Evolutionary conservation across 441 rosid genomes (phyloP), one percentile per base, ranked within the genome.

Genomic region (Daphne laureola): DNA sequence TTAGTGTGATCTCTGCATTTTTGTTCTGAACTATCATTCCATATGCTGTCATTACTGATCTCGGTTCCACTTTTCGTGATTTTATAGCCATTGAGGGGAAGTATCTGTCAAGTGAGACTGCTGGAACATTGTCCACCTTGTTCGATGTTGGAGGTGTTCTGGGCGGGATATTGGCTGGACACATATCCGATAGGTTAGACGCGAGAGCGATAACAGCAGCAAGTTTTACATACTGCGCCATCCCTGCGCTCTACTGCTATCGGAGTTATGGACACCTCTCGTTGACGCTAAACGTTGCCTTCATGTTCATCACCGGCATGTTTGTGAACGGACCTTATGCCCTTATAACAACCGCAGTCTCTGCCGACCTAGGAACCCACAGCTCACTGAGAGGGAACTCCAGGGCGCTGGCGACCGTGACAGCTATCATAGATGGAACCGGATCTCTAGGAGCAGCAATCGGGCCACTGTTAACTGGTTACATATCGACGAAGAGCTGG

Each of bases 381-480:
- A 81, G 89, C 54, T 89, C 97, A 8, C 56, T 93, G 56, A 78
- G 75, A 56, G 98, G 95, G 45, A 89, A 83, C 79, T 84, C 95
- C 0, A 71, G 91, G 60, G 98, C 98, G 14, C 52, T 93, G 58
- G 98, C 98, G 0, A 93, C 98, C 0, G 97, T 93, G 14, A 87
- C 97, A 3, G 98, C 98, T 14, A 93, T 93, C 17, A 93, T 93
- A 42, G 97, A 93, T 26, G 97, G 98, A 51, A 93, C 98, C 0
- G 98, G 98, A 52, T 93, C 98, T 0, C 81, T 93, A 2, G 98
- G 98, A 55, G 96, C 98, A 2, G 98, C 98, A 17, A 71, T 93
- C 40, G 98, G 97, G 8, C 98, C 98, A 4, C 43, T 93, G 18
- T 31, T 93, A 50, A 87, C 98, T 0, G 97, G 98, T 14, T 93